A percentile compares a stretch with the other conserved stretches of the same genome.
phyloP scores from a whole-genome alignment of 108 stramenopile species.

The Epipyxis sp. region DNA sequence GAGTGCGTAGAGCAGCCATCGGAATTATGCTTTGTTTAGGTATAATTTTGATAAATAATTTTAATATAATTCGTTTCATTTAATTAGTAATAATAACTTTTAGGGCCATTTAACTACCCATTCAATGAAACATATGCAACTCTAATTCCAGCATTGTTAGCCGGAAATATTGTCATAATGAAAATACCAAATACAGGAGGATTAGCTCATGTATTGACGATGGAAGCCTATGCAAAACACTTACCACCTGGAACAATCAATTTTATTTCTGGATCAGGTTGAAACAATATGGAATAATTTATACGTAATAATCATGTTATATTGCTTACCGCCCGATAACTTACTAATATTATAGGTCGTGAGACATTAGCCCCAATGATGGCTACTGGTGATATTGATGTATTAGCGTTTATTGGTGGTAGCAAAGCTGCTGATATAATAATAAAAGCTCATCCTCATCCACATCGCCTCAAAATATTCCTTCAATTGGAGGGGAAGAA shows the following conservation, averaged over 20 bases:
- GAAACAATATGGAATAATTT: too few relatives aligned
- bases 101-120: constrained; percentile 88
- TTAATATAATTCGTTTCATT: too few relatives aligned
- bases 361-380: constrained; percentile 72
- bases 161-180: constrained; percentile 76
- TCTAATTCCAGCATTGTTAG: constrained; percentile 76
- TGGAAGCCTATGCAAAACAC: constrained; percentile 70
- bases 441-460: constrained; percentile 77
- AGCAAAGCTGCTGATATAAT: constrained; percentile 72
- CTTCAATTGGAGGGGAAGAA: constrained; percentile 86
- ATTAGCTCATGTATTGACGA: constrained; percentile 70
- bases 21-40: constrained; percentile 70
- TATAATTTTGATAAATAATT: too few relatives aligned
- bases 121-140: constrained; percentile 81
- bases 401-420: constrained; percentile 80
- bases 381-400: constrained; percentile 72
- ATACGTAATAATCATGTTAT: too few relatives aligned
- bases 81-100: too few relatives aligned
- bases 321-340: too few relatives aligned
- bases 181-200: constrained; percentile 82
- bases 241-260: constrained; percentile 70
- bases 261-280: constrained; percentile 73
- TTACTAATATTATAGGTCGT: too few relatives aligned
- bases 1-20: constrained; percentile 66
- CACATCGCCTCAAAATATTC: constrained; percentile 80